Evolutionary conservation across 2,329 filamentous ascomycete species (phyloP), one percentile per base, ranked within the genome.

Genomic region (Aspergillus brasiliensis): DNA sequence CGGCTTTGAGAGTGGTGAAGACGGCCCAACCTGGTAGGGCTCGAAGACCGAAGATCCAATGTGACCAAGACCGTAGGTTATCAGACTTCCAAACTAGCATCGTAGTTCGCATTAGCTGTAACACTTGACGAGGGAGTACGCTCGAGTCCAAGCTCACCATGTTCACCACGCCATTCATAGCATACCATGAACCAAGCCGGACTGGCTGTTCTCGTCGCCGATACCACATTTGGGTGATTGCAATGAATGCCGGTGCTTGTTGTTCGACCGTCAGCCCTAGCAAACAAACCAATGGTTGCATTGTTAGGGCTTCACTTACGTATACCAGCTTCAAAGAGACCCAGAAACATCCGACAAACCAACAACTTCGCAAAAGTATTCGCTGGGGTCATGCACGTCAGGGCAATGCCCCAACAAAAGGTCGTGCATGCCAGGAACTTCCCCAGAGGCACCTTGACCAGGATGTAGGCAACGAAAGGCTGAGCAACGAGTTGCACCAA

Each of bases 391-490:
- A 86, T 85, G 37, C 77, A 75, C 0, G 81, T 73, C 38, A 86
- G 71, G 0, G 81, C 80, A 6, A 81, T 79, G 13, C 82, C 83
- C 80, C 84, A 86, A 38, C 77, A 74, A 53, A 85, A 74, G 0
- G 82, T 77, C 65, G 82, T 83, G 2, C 72, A 71, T 0, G 82
- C 83, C 23, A 83, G 81, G 55, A 88, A 85, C 65, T 88, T 87
- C 37, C 83, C 85, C 38, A 87, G 80, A 1, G 83, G 85, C 2
- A 88, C 75, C 65, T 85, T 86, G 59, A 88, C 85, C 46, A 88
- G 75, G 2, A 86, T 77, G 55, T 82, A 81, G 0, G 82, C 81
- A 6, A 83, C 77, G 10, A 82, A 63, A 2, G 82, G 82, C 70
- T 85, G 82, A 66, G 80, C 81, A 2, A 83, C 78, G 27, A 86